These are phyloP conservation scores for Cornus florida DNA, from an alignment of 148 eudicot genomes.

Conservation along the genomic window DNA sequence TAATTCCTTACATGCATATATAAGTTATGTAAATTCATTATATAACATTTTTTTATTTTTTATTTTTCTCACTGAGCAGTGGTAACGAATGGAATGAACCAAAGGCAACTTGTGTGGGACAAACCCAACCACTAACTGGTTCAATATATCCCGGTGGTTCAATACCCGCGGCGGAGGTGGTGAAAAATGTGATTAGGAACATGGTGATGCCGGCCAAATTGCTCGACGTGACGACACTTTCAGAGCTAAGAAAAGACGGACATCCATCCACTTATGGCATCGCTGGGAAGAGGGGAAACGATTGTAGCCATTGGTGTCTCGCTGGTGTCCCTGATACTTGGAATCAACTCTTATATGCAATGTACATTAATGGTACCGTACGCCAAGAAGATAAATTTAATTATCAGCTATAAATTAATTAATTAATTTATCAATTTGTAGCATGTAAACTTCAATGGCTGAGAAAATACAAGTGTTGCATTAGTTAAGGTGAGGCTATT, in stretches of 20 bases:
- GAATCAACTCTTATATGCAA: conserved; percentile 53
- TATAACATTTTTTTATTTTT: too few species aligned
- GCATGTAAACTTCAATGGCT: too few species aligned
- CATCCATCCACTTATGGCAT: conserved; percentile 48
- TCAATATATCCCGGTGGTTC: conserved; percentile 26
- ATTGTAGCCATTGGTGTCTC: conserved; percentile 73
- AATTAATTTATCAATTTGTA: too few species aligned
- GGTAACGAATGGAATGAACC: conserved; percentile 38
- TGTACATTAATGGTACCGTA: conserved; percentile 13
- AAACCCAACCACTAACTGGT: conserved; percentile 31
- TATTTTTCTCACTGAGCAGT: conserved; percentile 11
- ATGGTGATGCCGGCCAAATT: conserved; percentile 34
- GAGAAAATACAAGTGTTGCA: too few species aligned
- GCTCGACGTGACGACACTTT: conserved; percentile 42
- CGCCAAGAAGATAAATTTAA: neutral
- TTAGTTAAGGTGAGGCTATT: too few species aligned
- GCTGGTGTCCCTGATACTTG: conserved; percentile 67
- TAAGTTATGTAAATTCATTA: too few species aligned
- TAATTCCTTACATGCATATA: neutral
- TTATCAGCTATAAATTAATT: too few species aligned
- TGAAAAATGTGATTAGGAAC: conserved; percentile 28
- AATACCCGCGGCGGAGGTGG: conserved; percentile 23
- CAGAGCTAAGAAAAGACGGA: conserved; percentile 55
- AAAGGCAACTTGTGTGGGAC: conserved; percentile 30
- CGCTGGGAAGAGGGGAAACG: conserved; percentile 30